Percentiles rank a stretch among this genome's conserved stretches.
Conservation (phyloP, 2,329 filamentous ascomycete species). For the Aspergillus sp. region DNA sequence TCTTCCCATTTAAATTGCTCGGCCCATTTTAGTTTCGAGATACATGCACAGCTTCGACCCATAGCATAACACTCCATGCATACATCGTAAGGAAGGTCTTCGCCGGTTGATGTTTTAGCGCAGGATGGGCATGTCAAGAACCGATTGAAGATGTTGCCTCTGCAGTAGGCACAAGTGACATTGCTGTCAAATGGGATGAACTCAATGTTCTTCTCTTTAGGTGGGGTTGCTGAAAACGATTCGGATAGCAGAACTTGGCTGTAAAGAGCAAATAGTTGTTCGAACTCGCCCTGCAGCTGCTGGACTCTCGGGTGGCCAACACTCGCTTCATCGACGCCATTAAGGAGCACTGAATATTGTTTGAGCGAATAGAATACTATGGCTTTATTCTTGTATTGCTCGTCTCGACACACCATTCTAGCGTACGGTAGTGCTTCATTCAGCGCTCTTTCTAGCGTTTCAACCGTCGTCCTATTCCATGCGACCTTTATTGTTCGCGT, state of each 20-base stretch:
- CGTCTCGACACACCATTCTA: conserved; percentile 88
- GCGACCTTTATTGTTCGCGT: conserved; percentile 96
- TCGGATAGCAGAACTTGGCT: conserved; percentile 80
- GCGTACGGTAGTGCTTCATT: conserved; percentile 86
- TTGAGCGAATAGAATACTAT: conserved; percentile 85
- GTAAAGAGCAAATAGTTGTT: conserved; percentile 73
- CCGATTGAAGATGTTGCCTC: conserved; percentile 94
- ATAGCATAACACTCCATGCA: conserved; percentile 99
- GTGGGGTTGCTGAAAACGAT: conserved; percentile 67
- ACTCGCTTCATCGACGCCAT: conserved; percentile 56
- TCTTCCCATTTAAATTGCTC: conserved; percentile 90
- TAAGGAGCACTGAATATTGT: conserved; percentile 67
- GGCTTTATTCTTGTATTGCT: conserved; percentile 98
- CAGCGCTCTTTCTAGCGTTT: conserved; percentile 83
- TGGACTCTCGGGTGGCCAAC: conserved; percentile 55
- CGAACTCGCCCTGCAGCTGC: conserved; percentile 80
- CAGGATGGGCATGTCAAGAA: conserved; percentile 92
- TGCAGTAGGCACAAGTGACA: conserved; percentile 92
- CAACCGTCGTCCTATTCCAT: conserved; percentile 93
- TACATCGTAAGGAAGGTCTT: conserved; percentile 76
- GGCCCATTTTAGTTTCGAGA: conserved; percentile 83
- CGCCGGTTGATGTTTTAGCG: conserved; percentile 67
- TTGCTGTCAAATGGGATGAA: conserved; percentile 82
- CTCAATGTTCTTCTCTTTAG: conserved; percentile 69
- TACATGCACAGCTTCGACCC: conserved; percentile 87